Conservation (phyloP, 306 rosid genomes). For the Cucumis cinereus region DNA sequence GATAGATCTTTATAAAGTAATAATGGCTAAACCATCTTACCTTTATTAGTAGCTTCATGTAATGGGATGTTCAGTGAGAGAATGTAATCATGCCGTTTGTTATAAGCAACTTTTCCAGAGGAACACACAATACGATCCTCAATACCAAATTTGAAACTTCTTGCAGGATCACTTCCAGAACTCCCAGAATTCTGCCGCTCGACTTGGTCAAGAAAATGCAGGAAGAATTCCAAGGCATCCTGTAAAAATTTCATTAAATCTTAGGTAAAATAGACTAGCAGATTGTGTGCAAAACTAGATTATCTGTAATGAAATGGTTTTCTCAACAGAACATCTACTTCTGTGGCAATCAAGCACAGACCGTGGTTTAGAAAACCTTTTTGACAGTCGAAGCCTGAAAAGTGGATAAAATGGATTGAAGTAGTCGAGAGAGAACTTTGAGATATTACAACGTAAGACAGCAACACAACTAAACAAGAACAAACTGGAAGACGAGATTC, state of each 20-base stretch:
- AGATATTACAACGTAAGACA: background rate
- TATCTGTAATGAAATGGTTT: background rate
- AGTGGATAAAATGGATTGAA: background rate
- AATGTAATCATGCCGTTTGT: constrained; percentile 76
- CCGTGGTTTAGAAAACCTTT: background rate
- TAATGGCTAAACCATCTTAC: constrained; percentile 20
- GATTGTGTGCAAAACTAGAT: background rate
- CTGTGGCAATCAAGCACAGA: background rate
- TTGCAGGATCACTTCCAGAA: constrained; percentile 62
- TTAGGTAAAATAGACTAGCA: background rate
- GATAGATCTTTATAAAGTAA: background rate
- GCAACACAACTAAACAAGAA: background rate
- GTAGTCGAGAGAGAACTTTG: background rate
- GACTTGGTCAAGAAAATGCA: constrained; percentile 90
- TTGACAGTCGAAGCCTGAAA: background rate
- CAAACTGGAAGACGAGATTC: background rate
- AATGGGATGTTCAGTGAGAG: constrained; percentile 86
- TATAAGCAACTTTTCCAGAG: constrained; percentile 90
- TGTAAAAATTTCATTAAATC: constrained; percentile 14
- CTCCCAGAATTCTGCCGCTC: constrained; percentile 60
- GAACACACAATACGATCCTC: constrained; percentile 90
- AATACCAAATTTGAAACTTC: constrained; percentile 86
- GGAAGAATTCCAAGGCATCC: constrained; percentile 99
- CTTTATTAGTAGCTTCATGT: constrained; percentile 78
- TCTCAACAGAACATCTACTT: background rate